Evolutionary conservation across 2,329 filamentous ascomycete species (phyloP).

Genomic region (Didymella sp.): DNA sequence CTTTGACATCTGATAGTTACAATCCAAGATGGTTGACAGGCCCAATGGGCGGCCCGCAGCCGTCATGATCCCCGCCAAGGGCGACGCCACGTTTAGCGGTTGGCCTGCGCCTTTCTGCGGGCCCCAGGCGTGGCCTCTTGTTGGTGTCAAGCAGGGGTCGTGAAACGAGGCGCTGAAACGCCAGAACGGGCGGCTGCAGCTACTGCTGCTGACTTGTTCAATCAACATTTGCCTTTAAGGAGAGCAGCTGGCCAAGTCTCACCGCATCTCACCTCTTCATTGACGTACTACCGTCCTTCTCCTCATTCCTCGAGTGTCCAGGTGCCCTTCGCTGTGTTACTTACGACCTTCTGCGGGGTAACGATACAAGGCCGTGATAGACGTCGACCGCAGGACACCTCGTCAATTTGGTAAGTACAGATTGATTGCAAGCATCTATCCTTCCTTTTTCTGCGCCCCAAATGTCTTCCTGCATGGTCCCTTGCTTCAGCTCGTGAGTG

Average conservation of each 20-base stretch:
- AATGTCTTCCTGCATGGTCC: neutral
- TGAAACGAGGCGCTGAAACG: constrained; percentile 49
- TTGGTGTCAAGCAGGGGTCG: constrained; percentile 45
- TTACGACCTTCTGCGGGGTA: constrained; percentile 18
- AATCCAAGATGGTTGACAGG: constrained; percentile 6
- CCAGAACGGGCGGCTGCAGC: constrained; percentile 44
- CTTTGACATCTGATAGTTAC: neutral
- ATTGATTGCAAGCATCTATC: neutral
- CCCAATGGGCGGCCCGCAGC: constrained; percentile 21
- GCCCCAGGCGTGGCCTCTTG: constrained; percentile 34
- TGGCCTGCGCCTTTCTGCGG: constrained; percentile 15
- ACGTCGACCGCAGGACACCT: neutral
- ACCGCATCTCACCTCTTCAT: constrained; percentile 30
- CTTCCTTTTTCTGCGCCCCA: neutral
- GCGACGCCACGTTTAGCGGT: constrained; percentile 15
- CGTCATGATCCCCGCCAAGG: constrained; percentile 25
- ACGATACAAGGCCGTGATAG: constrained; percentile 1
- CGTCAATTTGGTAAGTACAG: constrained; percentile 4
- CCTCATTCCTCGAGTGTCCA: constrained; percentile 11
- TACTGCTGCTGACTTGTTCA: constrained; percentile 36
- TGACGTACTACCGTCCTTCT: constrained; percentile 22
- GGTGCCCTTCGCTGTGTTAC: constrained; percentile 18
- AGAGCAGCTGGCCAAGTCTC: constrained; percentile 29
- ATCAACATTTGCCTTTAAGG: constrained; percentile 27
- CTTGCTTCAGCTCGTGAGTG: neutral